Evolutionary conservation across 495 filamentous ascomycete species (phyloP).

Genomic region (Neurospora sp.): DNA sequence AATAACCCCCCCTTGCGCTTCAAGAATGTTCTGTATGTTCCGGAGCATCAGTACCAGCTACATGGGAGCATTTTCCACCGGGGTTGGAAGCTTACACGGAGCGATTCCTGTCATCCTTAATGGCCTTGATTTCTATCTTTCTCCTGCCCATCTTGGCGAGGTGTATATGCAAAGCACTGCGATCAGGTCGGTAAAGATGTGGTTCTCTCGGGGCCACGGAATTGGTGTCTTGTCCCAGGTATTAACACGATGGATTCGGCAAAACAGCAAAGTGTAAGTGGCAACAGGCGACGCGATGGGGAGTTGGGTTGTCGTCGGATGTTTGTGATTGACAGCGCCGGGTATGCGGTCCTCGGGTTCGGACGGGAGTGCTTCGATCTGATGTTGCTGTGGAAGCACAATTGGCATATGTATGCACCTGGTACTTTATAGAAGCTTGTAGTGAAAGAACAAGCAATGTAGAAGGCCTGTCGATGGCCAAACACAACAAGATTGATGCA

Average conservation of each 20-base stretch:
- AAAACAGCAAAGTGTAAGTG: not conserved
- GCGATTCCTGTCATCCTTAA: conserved; percentile 98
- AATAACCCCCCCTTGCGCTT: conserved; percentile 98
- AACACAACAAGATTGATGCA: not conserved
- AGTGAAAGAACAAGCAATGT: not conserved
- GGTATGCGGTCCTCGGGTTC: not conserved
- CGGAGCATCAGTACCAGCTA: conserved; percentile 71
- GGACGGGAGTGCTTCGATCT: not conserved
- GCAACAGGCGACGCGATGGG: not conserved
- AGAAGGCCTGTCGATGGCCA: not conserved
- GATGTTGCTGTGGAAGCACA: not conserved
- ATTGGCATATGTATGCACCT: not conserved
- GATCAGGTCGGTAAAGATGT: not conserved
- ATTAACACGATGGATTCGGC: not conserved
- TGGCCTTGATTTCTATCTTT: conserved; percentile 98
- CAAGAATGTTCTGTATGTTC: conserved; percentile 69
- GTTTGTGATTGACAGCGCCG: not conserved
- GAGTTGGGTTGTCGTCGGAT: not conserved
- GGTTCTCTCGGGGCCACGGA: not conserved
- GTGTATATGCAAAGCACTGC: not conserved
- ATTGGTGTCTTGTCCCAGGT: not conserved
- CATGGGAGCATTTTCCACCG: conserved; percentile 81
- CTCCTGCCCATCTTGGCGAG: conserved; percentile 48
- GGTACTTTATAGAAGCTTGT: not conserved
- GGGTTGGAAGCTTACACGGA: conserved; percentile 68